These are phyloP conservation scores for Coemansia sp. DNA, from an alignment of 192 early-diverging fungal genomes.

Conservation along the genomic window DNA sequence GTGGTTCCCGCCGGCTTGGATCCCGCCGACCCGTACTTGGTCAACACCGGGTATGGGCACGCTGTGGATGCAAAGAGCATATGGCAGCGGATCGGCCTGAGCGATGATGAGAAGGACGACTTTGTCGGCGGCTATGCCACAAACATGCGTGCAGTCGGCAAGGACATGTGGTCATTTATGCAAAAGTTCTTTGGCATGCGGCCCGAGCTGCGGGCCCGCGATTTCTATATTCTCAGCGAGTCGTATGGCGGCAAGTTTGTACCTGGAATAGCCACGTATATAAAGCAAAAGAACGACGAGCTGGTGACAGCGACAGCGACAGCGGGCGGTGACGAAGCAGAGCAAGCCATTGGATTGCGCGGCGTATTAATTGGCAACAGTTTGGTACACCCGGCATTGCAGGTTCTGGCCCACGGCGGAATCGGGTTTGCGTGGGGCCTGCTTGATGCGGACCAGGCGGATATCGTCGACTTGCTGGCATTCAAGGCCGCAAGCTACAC, in stretches of 20 bases:
- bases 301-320: slow-evolving; percentile 1
- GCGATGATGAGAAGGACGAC: slow-evolving; percentile 23
- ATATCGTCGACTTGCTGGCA: slow-evolving; percentile 42
- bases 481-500: slow-evolving; percentile 45
- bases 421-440: slow-evolving; percentile 47
- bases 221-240: slow-evolving; percentile 68
- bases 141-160: slow-evolving; percentile 66
- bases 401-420: slow-evolving; percentile 44
- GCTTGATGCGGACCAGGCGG: slow-evolving; percentile 36
- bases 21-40: slow-evolving; percentile 29
- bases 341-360: slow-evolving; percentile 42
- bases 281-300: slow-evolving; percentile 58
- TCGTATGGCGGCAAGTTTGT: slow-evolving; percentile 74
- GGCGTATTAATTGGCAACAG: slow-evolving; percentile 60
- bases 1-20: neutral
- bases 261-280: slow-evolving; percentile 63
- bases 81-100: slow-evolving; percentile 47
- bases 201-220: slow-evolving; percentile 57
- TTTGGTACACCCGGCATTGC: slow-evolving; percentile 45
- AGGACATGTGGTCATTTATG: slow-evolving; percentile 69
- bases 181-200: slow-evolving; percentile 68
- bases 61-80: neutral
- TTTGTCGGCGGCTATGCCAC: slow-evolving; percentile 66
- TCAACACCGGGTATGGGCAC: slow-evolving; percentile 34
- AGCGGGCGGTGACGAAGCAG: neutral